Conservation (phyloP, 176 grass and related monocot genomes). For the Hordeum marinum region DNA sequence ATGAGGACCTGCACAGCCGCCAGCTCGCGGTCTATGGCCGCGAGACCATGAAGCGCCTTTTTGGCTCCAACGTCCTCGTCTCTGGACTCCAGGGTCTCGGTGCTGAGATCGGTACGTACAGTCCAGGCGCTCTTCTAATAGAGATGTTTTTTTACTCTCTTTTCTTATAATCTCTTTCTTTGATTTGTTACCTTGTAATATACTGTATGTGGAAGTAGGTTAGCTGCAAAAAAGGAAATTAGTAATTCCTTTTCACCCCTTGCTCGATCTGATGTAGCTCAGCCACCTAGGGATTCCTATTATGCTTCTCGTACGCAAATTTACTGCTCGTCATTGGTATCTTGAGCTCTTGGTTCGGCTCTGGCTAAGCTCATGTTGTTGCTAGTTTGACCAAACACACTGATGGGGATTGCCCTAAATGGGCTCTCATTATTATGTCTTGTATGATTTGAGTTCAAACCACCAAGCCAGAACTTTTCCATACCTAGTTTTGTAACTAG, state of each 20-base stretch:
- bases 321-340: not conserved
- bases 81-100: constrained; percentile 81
- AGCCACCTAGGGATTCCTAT: not conserved
- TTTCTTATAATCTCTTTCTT: not conserved
- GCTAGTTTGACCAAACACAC: not conserved
- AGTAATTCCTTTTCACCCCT: not conserved
- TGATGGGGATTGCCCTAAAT: not conserved
- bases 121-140: not conserved
- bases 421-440: not conserved
- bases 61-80: constrained; percentile 80
- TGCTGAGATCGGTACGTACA: constrained; percentile 55
- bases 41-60: constrained; percentile 90
- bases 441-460: not conserved
- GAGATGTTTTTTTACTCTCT: not conserved
- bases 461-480: not conserved
- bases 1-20: constrained; percentile 87
- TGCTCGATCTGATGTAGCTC: not conserved
- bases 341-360: not conserved
- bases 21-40: constrained; percentile 86
- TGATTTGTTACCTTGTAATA: not conserved
- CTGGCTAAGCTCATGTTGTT: not conserved
- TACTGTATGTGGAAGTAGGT: not conserved
- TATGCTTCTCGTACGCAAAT: not conserved
- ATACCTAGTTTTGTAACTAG: not conserved
- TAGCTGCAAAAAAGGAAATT: not conserved